Base-by-base conservation (phyloP, 106 monocot species). In the Phalaenopsis aphrodite region DNA sequence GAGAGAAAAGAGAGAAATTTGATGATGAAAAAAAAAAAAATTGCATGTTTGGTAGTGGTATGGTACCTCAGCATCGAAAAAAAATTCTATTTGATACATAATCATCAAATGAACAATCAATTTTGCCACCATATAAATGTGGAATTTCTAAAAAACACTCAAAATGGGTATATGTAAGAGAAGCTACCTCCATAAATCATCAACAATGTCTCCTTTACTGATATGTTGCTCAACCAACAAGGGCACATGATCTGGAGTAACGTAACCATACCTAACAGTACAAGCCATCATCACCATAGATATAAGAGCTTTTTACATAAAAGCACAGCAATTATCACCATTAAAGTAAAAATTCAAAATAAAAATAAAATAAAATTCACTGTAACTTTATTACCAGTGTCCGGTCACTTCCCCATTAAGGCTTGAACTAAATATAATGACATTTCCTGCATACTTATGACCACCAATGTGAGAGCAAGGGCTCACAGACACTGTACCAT, bases 371-470 rank as follows among this genome's bases (percentile, higher is more conserved):
- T 39, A 69, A 69, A 61, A 61, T 38, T 36, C 36, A 15, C n/a
- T 15, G 36, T 74, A 76, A 52, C 47, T 49, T 48, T 49, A 52
- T 86, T 87, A 95, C 98, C 98, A 99, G 78, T 99, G 92, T 55
- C 94, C 98, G 69, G 86, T 85, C 19, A 94, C 94, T 78, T 89
- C 86, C 78, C 92, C 89, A 83, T 87, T 84, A 1, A 12, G 42
- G 45, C 81, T 84, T 57, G 79, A 81, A 75, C 89, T 84, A 76
- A 93, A 99, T 72, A 99, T 84, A 42, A 99, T 92, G 36, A 94
- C 91, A 76, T 99, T 99, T 83, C 98, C 98, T 58, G 98, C 94
- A 89, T 94, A 99, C 58, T 99, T 93, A 85, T 99, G 98, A 23
- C 98, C 98, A 41, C 98, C 98, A 81, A 99, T 75, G 57, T 99